Percentiles rank a stretch among this genome's conserved stretches.
Conservation (phyloP, 2,329 filamentous ascomycete species). For the Venturia carpophila region DNA sequence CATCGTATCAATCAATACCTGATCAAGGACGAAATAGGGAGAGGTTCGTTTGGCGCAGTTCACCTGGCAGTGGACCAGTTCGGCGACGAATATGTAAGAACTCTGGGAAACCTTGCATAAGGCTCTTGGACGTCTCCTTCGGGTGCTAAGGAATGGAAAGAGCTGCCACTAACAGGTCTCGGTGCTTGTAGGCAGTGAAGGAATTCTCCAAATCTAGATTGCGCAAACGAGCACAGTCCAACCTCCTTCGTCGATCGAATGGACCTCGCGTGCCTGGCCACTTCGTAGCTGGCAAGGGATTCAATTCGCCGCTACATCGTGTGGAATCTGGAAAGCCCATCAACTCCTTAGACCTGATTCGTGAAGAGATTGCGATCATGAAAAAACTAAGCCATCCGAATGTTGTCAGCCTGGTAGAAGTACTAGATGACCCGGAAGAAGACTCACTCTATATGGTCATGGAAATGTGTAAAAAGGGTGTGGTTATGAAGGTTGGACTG, state of each 20-base stretch:
- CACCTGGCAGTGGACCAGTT: conserved; percentile 85
- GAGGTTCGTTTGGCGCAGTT: conserved; percentile 90
- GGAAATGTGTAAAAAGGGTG: conserved; percentile 98
- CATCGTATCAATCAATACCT: conserved; percentile 92
- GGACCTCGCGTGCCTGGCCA: conserved; percentile 45
- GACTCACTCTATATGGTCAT: conserved; percentile 98
- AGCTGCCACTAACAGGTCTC: conserved; percentile 23
- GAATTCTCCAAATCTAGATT: conserved; percentile 93
- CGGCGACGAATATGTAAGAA: conserved; percentile 81
- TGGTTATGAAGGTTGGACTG: conserved; percentile 93
- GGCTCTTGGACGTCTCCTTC: not conserved
- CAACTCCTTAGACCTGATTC: conserved; percentile 76
- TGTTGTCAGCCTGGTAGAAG: conserved; percentile 86
- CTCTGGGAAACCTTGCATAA: not conserved
- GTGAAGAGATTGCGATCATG: conserved; percentile 97
- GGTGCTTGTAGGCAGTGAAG: conserved; percentile 67
- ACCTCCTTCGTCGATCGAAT: conserved; percentile 64
- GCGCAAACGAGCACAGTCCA: conserved; percentile 82
- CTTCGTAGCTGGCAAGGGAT: conserved; percentile 45
- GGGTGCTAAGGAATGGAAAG: not conserved
- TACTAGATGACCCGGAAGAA: conserved; percentile 88
- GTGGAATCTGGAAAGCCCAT: conserved; percentile 43
- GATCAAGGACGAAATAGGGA: conserved; percentile 91
- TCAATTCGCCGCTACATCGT: conserved; percentile 57
- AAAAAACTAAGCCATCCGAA: conserved; percentile 96